These are phyloP conservation scores for Hordeum marinum DNA, from an alignment of 176 grass and related monocot species.

Conservation along the genomic window DNA sequence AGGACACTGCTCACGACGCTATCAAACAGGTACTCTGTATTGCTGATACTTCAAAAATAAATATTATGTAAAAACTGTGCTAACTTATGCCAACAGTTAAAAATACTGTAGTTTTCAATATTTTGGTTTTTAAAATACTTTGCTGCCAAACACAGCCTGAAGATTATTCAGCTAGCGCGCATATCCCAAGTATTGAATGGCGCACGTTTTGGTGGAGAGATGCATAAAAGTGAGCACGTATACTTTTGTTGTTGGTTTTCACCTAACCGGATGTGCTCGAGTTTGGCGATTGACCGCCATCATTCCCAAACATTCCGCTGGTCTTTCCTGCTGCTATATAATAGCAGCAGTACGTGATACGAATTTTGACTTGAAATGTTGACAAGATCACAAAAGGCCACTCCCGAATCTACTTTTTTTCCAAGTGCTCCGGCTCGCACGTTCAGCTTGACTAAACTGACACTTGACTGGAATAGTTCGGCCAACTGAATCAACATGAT, in stretches of 20 bases:
- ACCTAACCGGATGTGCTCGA: background rate
- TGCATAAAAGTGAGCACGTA: no score
- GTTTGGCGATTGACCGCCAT: background rate
- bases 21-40: no score
- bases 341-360: background rate
- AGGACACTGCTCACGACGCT: no score
- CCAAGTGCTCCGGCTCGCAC: background rate
- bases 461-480: background rate
- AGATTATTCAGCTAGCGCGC: no score
- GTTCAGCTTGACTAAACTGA: background rate
- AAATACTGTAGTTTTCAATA: no score
- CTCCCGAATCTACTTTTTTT: background rate
- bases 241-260: background rate
- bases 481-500: background rate
- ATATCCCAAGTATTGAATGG: no score
- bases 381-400: background rate
- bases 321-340: background rate
- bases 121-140: no score
- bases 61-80: no score
- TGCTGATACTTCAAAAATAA: no score
- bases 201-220: no score
- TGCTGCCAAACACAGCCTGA: no score
- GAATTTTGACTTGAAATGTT: slow-evolving; percentile 2
- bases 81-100: no score
- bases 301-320: background rate